Conservation (phyloP, 2,329 filamentous ascomycete genomes). For the Epichloe scottii region DNA sequence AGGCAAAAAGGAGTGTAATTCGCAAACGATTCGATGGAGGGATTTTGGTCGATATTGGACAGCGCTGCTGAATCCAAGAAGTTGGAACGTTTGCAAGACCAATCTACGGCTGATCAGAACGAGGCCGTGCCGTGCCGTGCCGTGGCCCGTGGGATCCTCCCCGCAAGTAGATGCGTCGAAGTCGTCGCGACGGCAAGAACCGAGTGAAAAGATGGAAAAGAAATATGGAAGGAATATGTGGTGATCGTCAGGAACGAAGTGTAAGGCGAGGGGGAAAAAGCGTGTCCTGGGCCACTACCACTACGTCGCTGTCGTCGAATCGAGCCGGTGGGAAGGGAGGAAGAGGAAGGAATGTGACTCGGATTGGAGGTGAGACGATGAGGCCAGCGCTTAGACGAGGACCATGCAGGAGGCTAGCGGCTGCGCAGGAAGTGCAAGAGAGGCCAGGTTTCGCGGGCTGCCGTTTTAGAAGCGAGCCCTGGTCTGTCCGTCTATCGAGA, state of each 20-base stretch:
- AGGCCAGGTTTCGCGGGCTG: slow-evolving; percentile 3
- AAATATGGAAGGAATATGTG: neutral
- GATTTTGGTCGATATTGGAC: slow-evolving; percentile 22
- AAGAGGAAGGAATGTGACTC: slow-evolving; percentile 14
- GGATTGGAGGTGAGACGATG: slow-evolving; percentile 11
- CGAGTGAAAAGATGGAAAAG: neutral
- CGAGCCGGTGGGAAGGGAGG: slow-evolving; percentile 10
- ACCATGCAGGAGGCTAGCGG: slow-evolving; percentile 9
- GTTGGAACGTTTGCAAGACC: slow-evolving; percentile 9
- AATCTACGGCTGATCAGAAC: slow-evolving; percentile 10
- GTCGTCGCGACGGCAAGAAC: slow-evolving; percentile 1
- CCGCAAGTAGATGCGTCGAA: slow-evolving; percentile 3
- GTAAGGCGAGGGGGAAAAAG: slow-evolving; percentile 2
- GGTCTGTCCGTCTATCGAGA: neutral
- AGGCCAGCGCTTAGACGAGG: slow-evolving; percentile 9
- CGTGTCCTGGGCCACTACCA: slow-evolving; percentile 6
- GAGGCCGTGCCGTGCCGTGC: slow-evolving; percentile 1
- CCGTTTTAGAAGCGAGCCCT: slow-evolving; percentile 4
- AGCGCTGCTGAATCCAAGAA: slow-evolving; percentile 40
- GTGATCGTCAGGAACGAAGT: slow-evolving; percentile 9
- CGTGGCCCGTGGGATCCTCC: slow-evolving; percentile 4
- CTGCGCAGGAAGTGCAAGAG: neutral
- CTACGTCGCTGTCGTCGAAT: slow-evolving; percentile 8
- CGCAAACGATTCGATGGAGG: slow-evolving; percentile 5
- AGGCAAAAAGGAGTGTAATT: slow-evolving; percentile 6